phyloP scores from a whole-genome alignment of 2,329 filamentous ascomycete genomes.

The Orbilia ellipsospora region DNA sequence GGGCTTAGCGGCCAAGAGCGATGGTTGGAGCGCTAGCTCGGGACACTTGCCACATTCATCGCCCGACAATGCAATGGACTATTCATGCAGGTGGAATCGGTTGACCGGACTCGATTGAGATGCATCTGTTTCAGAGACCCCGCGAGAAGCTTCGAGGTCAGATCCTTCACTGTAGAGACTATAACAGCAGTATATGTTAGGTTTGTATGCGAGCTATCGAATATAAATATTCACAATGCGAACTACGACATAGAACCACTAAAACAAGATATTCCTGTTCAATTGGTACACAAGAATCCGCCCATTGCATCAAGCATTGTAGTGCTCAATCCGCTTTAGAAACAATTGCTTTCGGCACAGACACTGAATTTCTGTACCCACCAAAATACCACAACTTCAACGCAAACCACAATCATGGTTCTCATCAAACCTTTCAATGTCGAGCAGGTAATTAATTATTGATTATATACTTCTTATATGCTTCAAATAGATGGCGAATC shows the following conservation, averaged over 20 bases:
- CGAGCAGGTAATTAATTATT: slow-evolving; percentile 69
- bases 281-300: too few relatives aligned
- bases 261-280: too few relatives aligned
- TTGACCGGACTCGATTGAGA: neutral
- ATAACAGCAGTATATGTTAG: neutral
- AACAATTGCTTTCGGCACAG: neutral
- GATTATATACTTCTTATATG: slow-evolving; percentile 27
- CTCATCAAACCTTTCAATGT: slow-evolving; percentile 74
- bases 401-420: slow-evolving; percentile 64
- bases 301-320: neutral
- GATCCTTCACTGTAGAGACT: slow-evolving; percentile 15
- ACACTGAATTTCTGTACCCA: too few relatives aligned
- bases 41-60: neutral
- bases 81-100: neutral
- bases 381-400: slow-evolving; percentile 48
- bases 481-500: neutral
- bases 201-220: neutral
- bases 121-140: neutral
- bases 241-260: too few relatives aligned
- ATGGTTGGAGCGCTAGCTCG: neutral
- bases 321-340: neutral
- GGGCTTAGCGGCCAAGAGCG: slow-evolving; percentile 5
- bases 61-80: neutral
- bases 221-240: neutral
- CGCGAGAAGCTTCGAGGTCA: slow-evolving; percentile 14